A percentile compares a stretch with the other conserved stretches of the same genome.
Evolutionary conservation across 2,329 filamentous ascomycete genomes (phyloP).

Genomic region (Aspergillus transmontanensis): DNA sequence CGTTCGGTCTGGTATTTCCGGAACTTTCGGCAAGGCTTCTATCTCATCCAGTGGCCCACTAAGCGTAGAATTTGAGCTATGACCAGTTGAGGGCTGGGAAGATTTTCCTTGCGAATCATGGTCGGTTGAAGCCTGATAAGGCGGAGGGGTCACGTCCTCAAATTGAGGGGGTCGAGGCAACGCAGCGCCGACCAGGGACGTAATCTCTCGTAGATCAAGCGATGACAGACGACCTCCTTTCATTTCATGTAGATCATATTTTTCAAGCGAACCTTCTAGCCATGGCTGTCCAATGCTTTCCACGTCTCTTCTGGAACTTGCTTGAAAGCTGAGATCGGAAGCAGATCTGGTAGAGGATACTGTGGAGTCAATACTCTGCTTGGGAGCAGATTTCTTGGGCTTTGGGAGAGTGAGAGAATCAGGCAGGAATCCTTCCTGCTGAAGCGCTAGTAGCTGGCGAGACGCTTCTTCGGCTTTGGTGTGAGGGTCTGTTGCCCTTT

Average conservation of each 20-base stretch:
- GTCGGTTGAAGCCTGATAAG: slow-evolving; percentile 16
- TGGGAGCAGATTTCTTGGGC: slow-evolving; percentile 23
- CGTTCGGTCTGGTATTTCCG: background rate
- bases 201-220: slow-evolving; percentile 36
- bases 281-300: slow-evolving; percentile 42
- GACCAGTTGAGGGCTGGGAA: background rate
- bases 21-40: background rate
- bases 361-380: slow-evolving; percentile 26
- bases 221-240: slow-evolving; percentile 28
- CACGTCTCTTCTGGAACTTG: slow-evolving; percentile 36
- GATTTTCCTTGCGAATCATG: background rate
- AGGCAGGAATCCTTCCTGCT: slow-evolving; percentile 34
- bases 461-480: slow-evolving; percentile 29
- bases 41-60: background rate
- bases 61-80: background rate
- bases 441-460: slow-evolving; percentile 32
- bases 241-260: slow-evolving; percentile 15
- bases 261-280: slow-evolving; percentile 32
- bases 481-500: slow-evolving; percentile 27
- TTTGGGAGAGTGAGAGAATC: background rate
- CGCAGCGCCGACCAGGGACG: slow-evolving; percentile 36
- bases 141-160: slow-evolving; percentile 26
- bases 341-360: slow-evolving; percentile 17
- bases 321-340: slow-evolving; percentile 27
- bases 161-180: slow-evolving; percentile 29